Percentiles rank a stretch among this genome's conserved stretches.
These are phyloP conservation scores for Rhizopogon hawkerae DNA, from an alignment of 1,284 basidiomycete genomes.

Conservation along the genomic window DNA sequence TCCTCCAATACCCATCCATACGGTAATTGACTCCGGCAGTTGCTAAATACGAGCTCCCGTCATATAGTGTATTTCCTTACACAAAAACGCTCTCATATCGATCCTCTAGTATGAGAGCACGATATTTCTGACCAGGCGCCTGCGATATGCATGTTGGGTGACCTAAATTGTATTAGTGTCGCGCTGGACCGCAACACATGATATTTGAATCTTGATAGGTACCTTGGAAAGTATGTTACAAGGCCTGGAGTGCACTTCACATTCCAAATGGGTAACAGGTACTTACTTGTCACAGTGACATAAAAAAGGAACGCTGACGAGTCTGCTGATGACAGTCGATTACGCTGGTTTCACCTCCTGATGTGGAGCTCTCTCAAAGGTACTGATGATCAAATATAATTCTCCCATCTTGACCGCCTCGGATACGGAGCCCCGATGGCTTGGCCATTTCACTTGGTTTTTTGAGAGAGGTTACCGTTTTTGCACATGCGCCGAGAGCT, in stretches of 20 bases:
- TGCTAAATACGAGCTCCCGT: background rate
- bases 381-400: background rate
- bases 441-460: background rate
- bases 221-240: background rate
- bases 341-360: background rate
- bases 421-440: background rate
- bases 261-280: background rate
- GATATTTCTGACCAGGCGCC: background rate
- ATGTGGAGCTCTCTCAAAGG: background rate
- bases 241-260: background rate
- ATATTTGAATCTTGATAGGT: background rate
- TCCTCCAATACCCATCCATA: constrained; percentile 5
- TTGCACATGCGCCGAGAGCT: background rate
- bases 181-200: too few relatives aligned
- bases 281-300: background rate
- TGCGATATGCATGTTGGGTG: background rate
- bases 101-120: background rate
- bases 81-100: background rate
- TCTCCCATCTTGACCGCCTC: background rate
- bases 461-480: background rate
- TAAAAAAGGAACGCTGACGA: too few relatives aligned
- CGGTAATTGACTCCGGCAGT: background rate
- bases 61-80: background rate
- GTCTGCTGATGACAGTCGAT: background rate
- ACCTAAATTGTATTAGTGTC: background rate